Base-by-base conservation (phyloP, 2,329 filamentous ascomycete species). In the Didymosphaeria variabile region DNA sequence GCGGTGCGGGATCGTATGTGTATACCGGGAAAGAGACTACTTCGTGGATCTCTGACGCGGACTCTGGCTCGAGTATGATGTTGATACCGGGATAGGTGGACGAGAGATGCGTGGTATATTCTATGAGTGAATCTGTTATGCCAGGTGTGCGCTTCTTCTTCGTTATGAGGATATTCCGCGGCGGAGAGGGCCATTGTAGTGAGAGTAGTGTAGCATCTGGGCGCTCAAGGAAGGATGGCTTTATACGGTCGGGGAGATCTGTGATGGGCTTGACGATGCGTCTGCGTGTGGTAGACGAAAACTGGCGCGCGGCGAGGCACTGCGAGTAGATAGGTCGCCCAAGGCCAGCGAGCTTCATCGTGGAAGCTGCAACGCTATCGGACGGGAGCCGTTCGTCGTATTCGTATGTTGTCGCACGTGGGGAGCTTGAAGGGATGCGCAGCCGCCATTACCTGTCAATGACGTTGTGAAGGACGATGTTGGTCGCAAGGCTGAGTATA, bases 41-140 rank as follows among this genome's bases (percentile, higher is more conserved):
- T 3, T 87, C 82, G 75, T 96, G 91, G 34, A 97, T 82, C 61
- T 89, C 85, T 6, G 85, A 76, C 3, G 94, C 93, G 17, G 93
- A 88, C 52, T 88, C 84, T 3, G 86, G 88, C 78, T 98, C 95
- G 67, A 98, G 89, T 12, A 98, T 87, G 52, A 98, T 84, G 71
- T 92, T 91, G 64, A 94, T 87, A 55, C 87, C 87, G 0, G 93
- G 90, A 77, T 98, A 97, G 61, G 92, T 92, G 63, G 83, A 84
- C 67, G 89, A 87, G 60, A 97, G 86, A 78, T 98, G 91, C 73
- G 83, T 82, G 46, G 83, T 82, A 71, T 88, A 88, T 69, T 88
- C 86, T 61, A 88, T 72, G 40, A 89, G 76, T 2, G 86, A 85
- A 15, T 82, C 76, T 31, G 85, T 87, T 55, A 88, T 85, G 31